Percentiles rank a stretch among this genome's conserved stretches.
Evolutionary conservation across 176 grass and related monocot species (phyloP).

Genomic region (Carex littledalei): DNA sequence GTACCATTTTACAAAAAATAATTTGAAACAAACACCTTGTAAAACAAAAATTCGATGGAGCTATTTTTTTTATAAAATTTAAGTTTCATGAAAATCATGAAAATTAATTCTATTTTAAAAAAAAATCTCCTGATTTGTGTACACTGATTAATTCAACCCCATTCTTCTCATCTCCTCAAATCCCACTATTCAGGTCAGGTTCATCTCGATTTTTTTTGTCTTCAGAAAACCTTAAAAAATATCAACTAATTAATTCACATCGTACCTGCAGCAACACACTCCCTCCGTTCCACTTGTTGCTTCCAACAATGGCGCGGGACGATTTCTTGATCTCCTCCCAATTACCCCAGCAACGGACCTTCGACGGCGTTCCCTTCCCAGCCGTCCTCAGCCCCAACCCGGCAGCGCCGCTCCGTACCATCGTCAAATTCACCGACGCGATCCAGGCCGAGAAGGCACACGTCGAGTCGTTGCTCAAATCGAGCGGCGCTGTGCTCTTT

Average conservation of each 20-base stretch:
- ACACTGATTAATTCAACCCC: too few species aligned
- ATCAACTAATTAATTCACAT: not conserved
- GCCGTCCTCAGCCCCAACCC: conserved; percentile 46
- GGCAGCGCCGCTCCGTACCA: not conserved
- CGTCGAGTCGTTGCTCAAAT: conserved; percentile 58
- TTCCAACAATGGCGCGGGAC: not conserved
- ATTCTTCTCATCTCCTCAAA: not conserved
- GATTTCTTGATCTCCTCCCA: conserved; percentile 35
- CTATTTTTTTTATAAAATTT: too few species aligned
- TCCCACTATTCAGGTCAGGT: not conserved
- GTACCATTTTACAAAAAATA: too few species aligned
- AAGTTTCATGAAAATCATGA: too few species aligned
- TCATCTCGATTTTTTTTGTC: not conserved
- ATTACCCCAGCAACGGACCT: conserved; percentile 48
- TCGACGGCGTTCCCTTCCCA: conserved; percentile 66
- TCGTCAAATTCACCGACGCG: conserved; percentile 32
- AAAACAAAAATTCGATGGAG: too few species aligned
- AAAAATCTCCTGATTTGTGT: too few species aligned
- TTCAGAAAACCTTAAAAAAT: not conserved
- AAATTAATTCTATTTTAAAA: too few species aligned
- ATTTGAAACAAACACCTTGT: too few species aligned
- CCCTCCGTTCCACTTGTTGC: not conserved
- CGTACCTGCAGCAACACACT: not conserved
- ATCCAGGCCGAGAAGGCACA: conserved; percentile 38
- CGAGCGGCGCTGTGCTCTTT: conserved; percentile 65